phyloP scores from a whole-genome alignment of 2,329 filamentous ascomycete species.

The Beauveria sp. region DNA sequence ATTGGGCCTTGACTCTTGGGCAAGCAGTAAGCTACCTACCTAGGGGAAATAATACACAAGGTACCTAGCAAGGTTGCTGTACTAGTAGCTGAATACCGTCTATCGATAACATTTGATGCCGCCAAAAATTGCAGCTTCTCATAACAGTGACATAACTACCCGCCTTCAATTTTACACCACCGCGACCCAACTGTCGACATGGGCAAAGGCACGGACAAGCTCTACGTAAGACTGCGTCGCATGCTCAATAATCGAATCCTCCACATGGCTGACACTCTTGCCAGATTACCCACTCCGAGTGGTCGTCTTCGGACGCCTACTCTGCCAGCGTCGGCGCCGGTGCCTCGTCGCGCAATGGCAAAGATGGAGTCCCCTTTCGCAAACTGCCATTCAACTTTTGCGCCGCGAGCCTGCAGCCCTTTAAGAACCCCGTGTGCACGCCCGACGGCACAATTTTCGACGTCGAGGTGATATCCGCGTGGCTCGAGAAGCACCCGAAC shows the following conservation, averaged over 20 bases:
- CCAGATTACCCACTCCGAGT: conserved; percentile 91
- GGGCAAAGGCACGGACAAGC: conserved; percentile 39
- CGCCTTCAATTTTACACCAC: not conserved
- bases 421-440: conserved; percentile 91
- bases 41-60: too few relatives aligned
- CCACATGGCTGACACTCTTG: not conserved
- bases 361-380: conserved; percentile 57
- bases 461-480: conserved; percentile 84
- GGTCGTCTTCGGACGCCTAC: conserved; percentile 85
- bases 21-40: not conserved
- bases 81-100: not conserved
- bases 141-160: conserved; percentile 1
- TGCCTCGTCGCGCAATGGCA: conserved; percentile 47
- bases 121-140: conserved; percentile 3
- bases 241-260: not conserved
- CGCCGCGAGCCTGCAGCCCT: conserved; percentile 90
- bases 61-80: not conserved
- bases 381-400: conserved; percentile 97
- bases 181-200: conserved; percentile 19
- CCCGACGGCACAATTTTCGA: conserved; percentile 84
- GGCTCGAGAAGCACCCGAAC: conserved; percentile 79
- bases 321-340: conserved; percentile 70
- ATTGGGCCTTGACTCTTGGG: not conserved
- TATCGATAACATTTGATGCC: not conserved
- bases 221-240: conserved; percentile 27